Conservation (phyloP, 225 moss, liverwort and hornwort species). For the Marchantia paleacea region DNA sequence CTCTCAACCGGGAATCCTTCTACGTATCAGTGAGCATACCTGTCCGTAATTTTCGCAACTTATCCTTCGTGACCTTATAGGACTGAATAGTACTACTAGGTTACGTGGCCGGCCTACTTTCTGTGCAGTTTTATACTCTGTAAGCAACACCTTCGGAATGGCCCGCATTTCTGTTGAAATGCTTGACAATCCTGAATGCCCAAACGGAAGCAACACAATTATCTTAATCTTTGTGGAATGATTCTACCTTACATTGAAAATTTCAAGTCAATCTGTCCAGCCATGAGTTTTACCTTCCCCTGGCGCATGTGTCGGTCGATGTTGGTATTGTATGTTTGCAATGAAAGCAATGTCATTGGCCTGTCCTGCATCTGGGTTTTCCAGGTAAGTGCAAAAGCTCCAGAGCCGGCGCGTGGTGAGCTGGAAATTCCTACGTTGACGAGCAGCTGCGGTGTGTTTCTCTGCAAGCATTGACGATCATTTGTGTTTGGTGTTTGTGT, state of each 20-base stretch:
- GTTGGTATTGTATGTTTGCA: not conserved
- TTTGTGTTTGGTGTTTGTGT: not conserved
- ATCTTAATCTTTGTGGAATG: too few relatives aligned
- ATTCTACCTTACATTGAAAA: too few relatives aligned
- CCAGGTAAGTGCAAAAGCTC: conserved; percentile 80
- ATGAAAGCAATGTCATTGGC: not conserved
- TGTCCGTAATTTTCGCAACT: not conserved
- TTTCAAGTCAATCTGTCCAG: too few relatives aligned
- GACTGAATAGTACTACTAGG: not conserved
- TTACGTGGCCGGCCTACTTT: not conserved
- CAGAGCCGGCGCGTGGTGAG: conserved; percentile 69
- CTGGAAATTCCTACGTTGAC: conserved; percentile 78
- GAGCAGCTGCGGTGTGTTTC: conserved; percentile 61
- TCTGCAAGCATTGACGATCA: not conserved
- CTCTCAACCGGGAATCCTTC: not conserved
- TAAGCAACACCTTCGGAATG: not conserved
- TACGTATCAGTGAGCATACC: not conserved
- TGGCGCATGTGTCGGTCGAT: not conserved
- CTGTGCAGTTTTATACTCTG: not conserved
- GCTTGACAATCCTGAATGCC: too few relatives aligned
- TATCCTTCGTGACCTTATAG: not conserved
- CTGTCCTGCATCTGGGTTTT: not conserved
- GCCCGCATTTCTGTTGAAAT: too few relatives aligned
- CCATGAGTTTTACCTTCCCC: not conserved
- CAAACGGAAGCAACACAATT: too few relatives aligned